Conservation (phyloP, 2,329 filamentous ascomycete genomes). For the Diaporthe eres region DNA sequence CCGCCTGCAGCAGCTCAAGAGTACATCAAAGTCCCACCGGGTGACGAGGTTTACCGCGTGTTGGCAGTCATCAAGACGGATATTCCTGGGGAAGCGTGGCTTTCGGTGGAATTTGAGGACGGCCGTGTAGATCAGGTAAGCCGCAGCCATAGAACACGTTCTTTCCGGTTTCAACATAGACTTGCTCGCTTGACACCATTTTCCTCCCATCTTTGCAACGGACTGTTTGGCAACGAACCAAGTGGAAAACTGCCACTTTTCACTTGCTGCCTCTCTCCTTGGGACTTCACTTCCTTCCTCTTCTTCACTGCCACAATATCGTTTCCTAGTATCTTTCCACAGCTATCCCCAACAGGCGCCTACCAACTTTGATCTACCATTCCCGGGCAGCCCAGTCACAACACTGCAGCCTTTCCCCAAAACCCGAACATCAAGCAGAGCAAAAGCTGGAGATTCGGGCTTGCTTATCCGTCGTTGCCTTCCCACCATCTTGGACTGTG, state of each 20-base stretch:
- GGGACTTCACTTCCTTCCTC: neutral
- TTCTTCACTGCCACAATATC: neutral
- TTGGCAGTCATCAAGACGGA: constrained; percentile 48
- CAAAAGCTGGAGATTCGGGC: too few relatives aligned
- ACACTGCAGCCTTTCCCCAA: neutral
- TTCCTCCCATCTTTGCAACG: neutral
- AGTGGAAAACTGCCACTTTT: neutral
- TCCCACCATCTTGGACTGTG: neutral
- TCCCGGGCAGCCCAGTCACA: neutral
- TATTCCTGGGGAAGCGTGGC: constrained; percentile 48
- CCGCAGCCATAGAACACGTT: constrained; percentile 36
- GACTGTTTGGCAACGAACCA: neutral
- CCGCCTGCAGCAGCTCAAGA: constrained; percentile 46
- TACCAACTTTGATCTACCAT: neutral
- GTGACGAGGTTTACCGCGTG: constrained; percentile 56
- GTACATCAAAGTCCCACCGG: constrained; percentile 45
- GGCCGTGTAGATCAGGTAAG: constrained; percentile 62
- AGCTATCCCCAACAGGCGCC: neutral
- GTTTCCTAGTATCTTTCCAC: neutral
- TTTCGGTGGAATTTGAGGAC: constrained; percentile 61
- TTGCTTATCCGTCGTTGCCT: neutral
- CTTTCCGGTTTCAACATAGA: neutral
- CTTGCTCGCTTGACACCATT: neutral
- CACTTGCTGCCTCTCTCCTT: neutral
- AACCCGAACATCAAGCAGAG: neutral